phyloP scores from a whole-genome alignment of 2,329 filamentous ascomycete genomes.

The Stemphylium lycopersici region DNA sequence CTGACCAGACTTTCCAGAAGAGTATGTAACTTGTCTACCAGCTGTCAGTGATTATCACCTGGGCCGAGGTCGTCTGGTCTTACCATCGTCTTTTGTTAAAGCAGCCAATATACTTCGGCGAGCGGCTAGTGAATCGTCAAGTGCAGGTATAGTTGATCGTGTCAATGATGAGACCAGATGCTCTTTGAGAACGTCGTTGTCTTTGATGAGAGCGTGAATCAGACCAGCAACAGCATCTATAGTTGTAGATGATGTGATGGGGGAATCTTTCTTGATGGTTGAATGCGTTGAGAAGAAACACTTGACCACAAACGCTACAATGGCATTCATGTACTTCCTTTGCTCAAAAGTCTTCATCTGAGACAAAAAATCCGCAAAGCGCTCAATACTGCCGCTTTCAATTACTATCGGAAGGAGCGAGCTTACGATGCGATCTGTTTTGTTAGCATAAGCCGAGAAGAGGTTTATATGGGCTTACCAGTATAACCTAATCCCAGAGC shows the following conservation, averaged over 20 bases:
- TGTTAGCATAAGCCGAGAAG: not conserved
- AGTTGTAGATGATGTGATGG: slow-evolving; percentile 19
- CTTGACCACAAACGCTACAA: slow-evolving; percentile 35
- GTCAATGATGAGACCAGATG: slow-evolving; percentile 44
- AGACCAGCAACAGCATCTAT: slow-evolving; percentile 36
- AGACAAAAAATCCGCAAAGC: slow-evolving; percentile 48
- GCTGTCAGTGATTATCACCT: slow-evolving; percentile 17
- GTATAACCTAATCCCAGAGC: slow-evolving; percentile 74
- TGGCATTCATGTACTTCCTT: slow-evolving; percentile 49
- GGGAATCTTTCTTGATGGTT: slow-evolving; percentile 17
- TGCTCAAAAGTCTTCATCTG: slow-evolving; percentile 58
- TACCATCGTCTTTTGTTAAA: slow-evolving; percentile 50
- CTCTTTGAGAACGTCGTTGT: slow-evolving; percentile 40
- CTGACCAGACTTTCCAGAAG: slow-evolving; percentile 72
- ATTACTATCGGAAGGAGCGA: slow-evolving; percentile 27
- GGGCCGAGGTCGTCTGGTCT: slow-evolving; percentile 6
- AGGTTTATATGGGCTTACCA: slow-evolving; percentile 48
- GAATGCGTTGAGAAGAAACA: slow-evolving; percentile 22
- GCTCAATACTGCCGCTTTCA: slow-evolving; percentile 9
- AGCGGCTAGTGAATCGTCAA: slow-evolving; percentile 37
- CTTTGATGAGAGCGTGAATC: slow-evolving; percentile 28
- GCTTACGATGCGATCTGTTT: slow-evolving; percentile 29
- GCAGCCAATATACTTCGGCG: slow-evolving; percentile 51
- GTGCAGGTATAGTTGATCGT: slow-evolving; percentile 44
- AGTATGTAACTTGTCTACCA: slow-evolving; percentile 55